A percentile compares a stretch with the other conserved stretches of the same genome.
phyloP scores from a whole-genome alignment of 2,329 filamentous ascomycete species.

The Biscogniauxia marginata region DNA sequence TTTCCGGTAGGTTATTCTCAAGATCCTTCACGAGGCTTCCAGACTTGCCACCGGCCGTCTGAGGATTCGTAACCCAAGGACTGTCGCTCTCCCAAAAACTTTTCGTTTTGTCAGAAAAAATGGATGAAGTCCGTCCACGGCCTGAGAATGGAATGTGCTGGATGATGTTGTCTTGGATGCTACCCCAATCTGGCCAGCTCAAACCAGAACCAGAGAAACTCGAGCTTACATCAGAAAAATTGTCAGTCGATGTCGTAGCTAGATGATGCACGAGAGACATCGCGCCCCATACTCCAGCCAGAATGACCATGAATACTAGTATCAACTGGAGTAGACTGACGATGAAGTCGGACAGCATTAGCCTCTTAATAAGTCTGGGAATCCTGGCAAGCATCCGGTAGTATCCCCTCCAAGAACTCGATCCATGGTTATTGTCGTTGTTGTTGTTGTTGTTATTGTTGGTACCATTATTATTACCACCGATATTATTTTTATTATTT shows the following conservation, averaged over 20 bases:
- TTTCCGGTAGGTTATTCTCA: constrained; percentile 51
- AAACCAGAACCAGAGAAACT: background rate
- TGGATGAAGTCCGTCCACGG: background rate
- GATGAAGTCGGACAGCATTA: background rate
- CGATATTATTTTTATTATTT: too few species aligned
- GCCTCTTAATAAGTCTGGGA: background rate
- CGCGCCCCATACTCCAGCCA: background rate
- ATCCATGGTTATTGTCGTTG: background rate
- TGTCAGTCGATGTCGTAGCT: background rate
- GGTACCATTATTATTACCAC: background rate
- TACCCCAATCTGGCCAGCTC: background rate
- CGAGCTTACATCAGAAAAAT: background rate
- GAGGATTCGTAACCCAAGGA: too few species aligned
- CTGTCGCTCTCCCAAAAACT: background rate
- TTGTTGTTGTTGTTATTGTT: background rate
- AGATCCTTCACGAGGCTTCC: constrained; percentile 37
- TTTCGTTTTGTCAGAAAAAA: background rate
- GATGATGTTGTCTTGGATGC: background rate
- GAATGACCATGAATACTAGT: background rate
- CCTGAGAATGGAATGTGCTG: too few species aligned
- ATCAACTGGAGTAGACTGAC: background rate
- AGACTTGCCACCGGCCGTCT: background rate
- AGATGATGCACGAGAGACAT: background rate
- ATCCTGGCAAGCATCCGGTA: background rate
- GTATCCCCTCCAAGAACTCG: background rate